Base-by-base conservation (phyloP, 352 stramenopile genomes). In the Globisporangium nodosum region DNA sequence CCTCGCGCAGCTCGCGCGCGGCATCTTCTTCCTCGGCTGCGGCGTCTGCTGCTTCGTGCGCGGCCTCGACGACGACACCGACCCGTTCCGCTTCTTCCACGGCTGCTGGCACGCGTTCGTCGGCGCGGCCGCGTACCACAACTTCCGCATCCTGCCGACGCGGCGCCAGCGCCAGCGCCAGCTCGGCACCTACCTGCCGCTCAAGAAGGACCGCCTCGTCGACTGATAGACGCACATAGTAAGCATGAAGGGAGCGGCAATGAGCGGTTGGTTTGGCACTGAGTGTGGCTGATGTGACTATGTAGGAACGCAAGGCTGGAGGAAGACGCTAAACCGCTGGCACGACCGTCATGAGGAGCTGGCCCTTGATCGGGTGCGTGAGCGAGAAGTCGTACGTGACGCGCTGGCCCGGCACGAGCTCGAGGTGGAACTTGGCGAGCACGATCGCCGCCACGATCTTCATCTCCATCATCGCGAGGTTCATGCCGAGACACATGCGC, bases 391-490 rank as follows among this genome's bases (percentile, higher is more conserved):
- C 73, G 64, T 81, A 87, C 53, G 65, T 82, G 48, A 84, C 53
- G 0, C 60, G 20, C 42, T 84, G 57, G 0, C 58, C 56, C 3
- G 70, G 60, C 30, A 69, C 18, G 8, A 85, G 43, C 24, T 74
- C 31, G 13, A 94, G 53, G 21, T 76, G 55, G 35, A 91, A 93
- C 42, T 79, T 81, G 39, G 66, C 67, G 24, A 96, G 42, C 27
- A 96, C 49, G 5, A 68, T 65, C 3, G 70, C 61, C 13, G 88
- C 57, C 12, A 89, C 70, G 46, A 94, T 59, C 70, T 93, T 92
- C 67, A 94, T 90, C 70, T 96, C 80, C 2, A 93, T 61, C 67
- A 94, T 84, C 18, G 88, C 87, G 0, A 96, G 64, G 24, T 78
- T 77, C 54, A 73, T 81, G 24, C 88, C 88, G 1, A 95, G 61